Evolutionary conservation across 83 land plant species (phyloP), one percentile per base, ranked within the genome.

Genomic region (Picea engelmannii): DNA sequence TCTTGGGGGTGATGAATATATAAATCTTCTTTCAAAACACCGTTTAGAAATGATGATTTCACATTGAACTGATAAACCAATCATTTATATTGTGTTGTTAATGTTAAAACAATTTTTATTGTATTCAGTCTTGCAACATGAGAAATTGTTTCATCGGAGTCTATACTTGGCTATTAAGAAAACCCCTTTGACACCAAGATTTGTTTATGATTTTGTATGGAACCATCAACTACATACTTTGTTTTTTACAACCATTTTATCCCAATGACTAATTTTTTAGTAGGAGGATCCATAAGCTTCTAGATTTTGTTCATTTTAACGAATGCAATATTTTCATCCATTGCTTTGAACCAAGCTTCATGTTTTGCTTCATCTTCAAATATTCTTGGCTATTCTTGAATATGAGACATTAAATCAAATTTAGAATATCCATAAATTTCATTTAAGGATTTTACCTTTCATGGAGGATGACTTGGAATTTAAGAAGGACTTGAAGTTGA

Each of bases 231-330:
- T 59, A 59, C 74, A 31, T 31, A 62, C 25, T 82, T 74, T 16
- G 61, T 44, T 58, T 31, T 74, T 17, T 58, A 82, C 40, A 82
- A 67, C 79, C 83, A 82, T 49, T 80, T 67, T 47, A 80, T 58
- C 18, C 82, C 75, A 66, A 52, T 80, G 35, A 31, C 35, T 31
- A 1, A 31, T 31, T 31, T 31, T 31, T 31, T 31, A 31, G 35
- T 31, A 31, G 18, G 73, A 58, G 21, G 11, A 18, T 68, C 23
- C 0, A 23, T 2, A 18, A 80, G 60, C 18, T 66, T 62, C 62
- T 59, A 80, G 2, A 59, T 80, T 13, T 80, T 21, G 4, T 80
- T 80, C 17, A 21, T 80, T 20, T 80, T 35, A 66, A 80, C 66
- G 4, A 40, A 4, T 38, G 3, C 2, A 10, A 80, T 66, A 10